Evolutionary conservation across 352 stramenopile species (phyloP), one percentile per base, ranked within the genome.

Genomic region (Plasmopara halstedii): DNA sequence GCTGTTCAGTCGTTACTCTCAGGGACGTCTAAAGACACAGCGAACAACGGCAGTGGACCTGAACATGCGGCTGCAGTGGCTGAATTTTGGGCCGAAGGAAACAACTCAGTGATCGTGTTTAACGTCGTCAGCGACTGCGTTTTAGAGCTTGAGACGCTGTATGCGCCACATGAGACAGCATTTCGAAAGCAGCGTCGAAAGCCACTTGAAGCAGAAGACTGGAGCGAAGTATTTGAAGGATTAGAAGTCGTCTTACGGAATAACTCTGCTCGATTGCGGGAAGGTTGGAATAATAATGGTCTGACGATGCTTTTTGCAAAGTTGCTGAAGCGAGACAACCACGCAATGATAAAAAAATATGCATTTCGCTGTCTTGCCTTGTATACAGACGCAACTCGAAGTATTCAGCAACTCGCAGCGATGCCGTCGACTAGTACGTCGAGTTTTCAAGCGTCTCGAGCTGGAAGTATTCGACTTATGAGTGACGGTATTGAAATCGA

Each of bases 301-400:
- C 80, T 94, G 39, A 78, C 82, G 2, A 65, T 85, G 55, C 70
- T 94, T 10, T 92, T 94, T 49, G 62, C 74, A 20, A 94, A 94
- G 59, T 51, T 94, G 26, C 65, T 92, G 18, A 83, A 86, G 53
- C 62, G 75, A 46, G 83, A 92, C 50, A 92, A 94, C 67, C 78
- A 92, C 46, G 66, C 78, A 5, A 77, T 91, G 27, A 92, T 94
- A 57, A 94, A 92, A 53, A 92, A 94, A 46, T 94, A 94, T 52
- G 82, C 82, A 4, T 94, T 94, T 53, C 67, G 82, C 1, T 94
- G 82, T 46, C 58, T 94, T 20, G 77, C 82, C 34, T 62, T 94
- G 14, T 94, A 88, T 53, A 73, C 79, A 2, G 82, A 94, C 50
- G 82, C 76, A 4, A 86, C 76, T 27, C 64, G 82, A 23, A 87